Conservation (phyloP, 768 basidiomycete genomes). For the Neoboletus magnificus region DNA sequence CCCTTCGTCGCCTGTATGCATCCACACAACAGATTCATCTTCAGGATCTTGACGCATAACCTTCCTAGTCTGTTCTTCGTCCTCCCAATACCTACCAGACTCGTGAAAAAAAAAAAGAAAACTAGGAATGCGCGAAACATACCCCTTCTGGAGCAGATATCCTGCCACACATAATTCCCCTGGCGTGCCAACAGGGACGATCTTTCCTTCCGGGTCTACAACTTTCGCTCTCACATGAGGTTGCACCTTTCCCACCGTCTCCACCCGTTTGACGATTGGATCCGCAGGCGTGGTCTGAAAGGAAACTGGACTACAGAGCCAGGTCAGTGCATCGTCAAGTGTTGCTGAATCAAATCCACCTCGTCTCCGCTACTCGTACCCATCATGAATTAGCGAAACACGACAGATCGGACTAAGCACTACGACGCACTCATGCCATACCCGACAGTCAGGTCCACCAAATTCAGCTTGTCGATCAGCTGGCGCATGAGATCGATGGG, state of each 20-base stretch:
- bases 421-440: conserved; percentile 80
- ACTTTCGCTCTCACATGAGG: conserved; percentile 80
- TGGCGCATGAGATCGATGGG: conserved; percentile 78
- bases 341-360: conserved; percentile 31
- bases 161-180: conserved; percentile 76
- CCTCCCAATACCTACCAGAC: conserved; percentile 65
- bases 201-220: conserved; percentile 52
- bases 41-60: conserved; percentile 53
- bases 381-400: conserved; percentile 3
- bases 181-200: conserved; percentile 68
- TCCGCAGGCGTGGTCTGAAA: conserved; percentile 76
- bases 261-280: conserved; percentile 68
- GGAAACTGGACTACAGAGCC: conserved; percentile 61
- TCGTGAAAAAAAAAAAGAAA: background rate
- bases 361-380: conserved; percentile 61
- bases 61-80: conserved; percentile 60
- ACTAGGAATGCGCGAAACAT: background rate
- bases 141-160: conserved; percentile 81
- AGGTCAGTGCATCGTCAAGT: background rate
- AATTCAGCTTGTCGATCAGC: conserved; percentile 63
- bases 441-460: conserved; percentile 69
- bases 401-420: background rate
- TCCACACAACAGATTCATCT: conserved; percentile 63
- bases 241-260: conserved; percentile 74
- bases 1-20: conserved; percentile 81